phyloP scores from a whole-genome alignment of 768 basidiomycete genomes.

The Tulasnella sp. region DNA sequence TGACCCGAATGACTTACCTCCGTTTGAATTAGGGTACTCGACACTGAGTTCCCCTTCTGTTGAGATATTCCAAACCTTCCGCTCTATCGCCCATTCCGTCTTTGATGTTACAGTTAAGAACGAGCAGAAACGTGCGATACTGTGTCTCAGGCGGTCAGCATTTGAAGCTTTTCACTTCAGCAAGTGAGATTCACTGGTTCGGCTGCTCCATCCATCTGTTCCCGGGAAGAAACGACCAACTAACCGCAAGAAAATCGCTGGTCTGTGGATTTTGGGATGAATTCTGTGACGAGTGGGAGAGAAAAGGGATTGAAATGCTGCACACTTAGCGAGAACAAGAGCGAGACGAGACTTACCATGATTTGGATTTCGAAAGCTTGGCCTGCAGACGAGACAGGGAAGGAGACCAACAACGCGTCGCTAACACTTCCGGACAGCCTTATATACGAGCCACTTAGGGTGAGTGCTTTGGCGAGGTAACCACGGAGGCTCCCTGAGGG shows the following conservation, averaged over 20 bases:
- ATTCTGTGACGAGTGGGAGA: not conserved
- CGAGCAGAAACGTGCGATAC: not conserved
- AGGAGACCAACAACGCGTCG: not conserved
- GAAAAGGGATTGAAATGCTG: not conserved
- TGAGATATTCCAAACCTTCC: not conserved
- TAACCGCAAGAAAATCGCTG: not conserved
- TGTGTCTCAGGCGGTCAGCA: not conserved
- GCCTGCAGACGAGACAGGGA: not conserved
- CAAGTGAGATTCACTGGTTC: not conserved
- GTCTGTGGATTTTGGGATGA: not conserved
- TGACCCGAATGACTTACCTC: not conserved
- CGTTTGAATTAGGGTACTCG: not conserved
- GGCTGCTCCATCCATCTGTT: not conserved
- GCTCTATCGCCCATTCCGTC: not conserved
- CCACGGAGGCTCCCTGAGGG: not conserved
- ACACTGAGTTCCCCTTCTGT: not conserved
- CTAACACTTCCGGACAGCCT: not conserved
- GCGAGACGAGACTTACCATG: not conserved
- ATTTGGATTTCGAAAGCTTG: not conserved
- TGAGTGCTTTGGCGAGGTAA: not conserved
- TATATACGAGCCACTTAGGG: not conserved
- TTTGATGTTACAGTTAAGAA: not conserved
- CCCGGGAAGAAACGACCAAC: not conserved
- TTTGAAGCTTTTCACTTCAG: not conserved
- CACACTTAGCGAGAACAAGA: not conserved